These are phyloP conservation scores for Cercospora sp. DNA, from an alignment of 2,329 filamentous ascomycete species.

Conservation along the genomic window DNA sequence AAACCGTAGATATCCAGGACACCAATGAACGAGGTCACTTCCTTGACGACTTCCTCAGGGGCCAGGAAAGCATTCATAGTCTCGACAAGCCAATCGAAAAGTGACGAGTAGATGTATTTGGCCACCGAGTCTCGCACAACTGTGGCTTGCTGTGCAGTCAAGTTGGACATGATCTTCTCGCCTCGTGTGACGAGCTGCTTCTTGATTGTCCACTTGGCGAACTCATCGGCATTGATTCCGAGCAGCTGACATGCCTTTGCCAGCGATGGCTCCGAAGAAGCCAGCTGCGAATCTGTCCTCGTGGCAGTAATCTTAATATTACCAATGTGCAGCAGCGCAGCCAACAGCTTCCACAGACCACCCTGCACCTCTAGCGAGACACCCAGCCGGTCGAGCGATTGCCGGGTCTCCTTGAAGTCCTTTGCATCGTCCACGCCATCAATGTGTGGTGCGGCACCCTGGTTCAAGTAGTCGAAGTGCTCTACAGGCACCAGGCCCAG, in stretches of 20 bases:
- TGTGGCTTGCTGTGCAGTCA: conserved; percentile 88
- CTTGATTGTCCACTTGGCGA: conserved; percentile 98
- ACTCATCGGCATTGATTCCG: conserved; percentile 81
- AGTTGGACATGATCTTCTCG: conserved; percentile 95
- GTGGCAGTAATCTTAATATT: conserved; percentile 95
- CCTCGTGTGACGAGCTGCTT: conserved; percentile 95
- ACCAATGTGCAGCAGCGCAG: conserved; percentile 87
- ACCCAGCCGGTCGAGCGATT: conserved; percentile 84
- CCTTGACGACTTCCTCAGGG: conserved; percentile 78
- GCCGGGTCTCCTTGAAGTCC: conserved; percentile 85
- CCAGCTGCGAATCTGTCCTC: conserved; percentile 80
- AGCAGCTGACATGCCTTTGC: conserved; percentile 80
- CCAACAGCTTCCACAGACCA: conserved; percentile 86
- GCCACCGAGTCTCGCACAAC: conserved; percentile 97
- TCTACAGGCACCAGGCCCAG: conserved; percentile 79
- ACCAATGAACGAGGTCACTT: conserved; percentile 89
- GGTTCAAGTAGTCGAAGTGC: conserved; percentile 94
- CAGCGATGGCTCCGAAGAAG: conserved; percentile 77
- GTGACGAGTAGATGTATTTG: conserved; percentile 96
- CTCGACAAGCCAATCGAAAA: conserved; percentile 99
- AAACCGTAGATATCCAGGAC: conserved; percentile 99
- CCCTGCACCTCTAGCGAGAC: conserved; percentile 72
- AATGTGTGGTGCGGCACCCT: conserved; percentile 86
- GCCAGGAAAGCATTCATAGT: conserved; percentile 90
- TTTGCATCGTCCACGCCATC: conserved; percentile 94